phyloP scores from a whole-genome alignment of 257 asterid species.

The Solanum piurae region DNA sequence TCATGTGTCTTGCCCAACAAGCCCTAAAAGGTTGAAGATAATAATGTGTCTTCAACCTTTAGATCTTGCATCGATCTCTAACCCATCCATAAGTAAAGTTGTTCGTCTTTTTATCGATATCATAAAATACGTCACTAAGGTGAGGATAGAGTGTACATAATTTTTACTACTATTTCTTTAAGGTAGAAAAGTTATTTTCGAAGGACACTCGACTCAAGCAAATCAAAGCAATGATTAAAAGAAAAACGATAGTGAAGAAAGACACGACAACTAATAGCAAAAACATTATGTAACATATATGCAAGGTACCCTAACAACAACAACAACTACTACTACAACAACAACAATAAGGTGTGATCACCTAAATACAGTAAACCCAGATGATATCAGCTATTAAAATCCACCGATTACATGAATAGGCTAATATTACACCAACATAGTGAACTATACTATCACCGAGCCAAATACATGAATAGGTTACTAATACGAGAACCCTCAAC shows the following conservation, averaged over 20 bases:
- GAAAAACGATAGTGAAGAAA: accelerated
- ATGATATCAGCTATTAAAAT: too few species aligned
- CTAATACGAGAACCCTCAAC: too few species aligned
- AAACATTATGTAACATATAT: not conserved
- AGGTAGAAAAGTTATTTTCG: accelerated
- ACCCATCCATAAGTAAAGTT: not conserved
- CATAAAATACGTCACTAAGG: too few species aligned
- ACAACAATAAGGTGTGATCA: not conserved
- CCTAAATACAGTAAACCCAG: not conserved
- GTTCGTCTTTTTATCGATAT: not conserved
- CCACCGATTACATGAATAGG: not conserved
- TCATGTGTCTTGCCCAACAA: not conserved
- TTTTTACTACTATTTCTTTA: too few species aligned
- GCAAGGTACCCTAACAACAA: not conserved
- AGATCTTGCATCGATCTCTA: not conserved
- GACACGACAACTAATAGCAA: not conserved
- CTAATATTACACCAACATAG: not conserved
- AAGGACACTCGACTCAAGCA: accelerated
- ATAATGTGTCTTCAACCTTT: too few species aligned
- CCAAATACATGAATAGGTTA: too few species aligned
- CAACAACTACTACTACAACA: too few species aligned
- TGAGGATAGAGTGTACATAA: accelerated
- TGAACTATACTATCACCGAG: not conserved
- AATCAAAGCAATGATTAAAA: too few species aligned
- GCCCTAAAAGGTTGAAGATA: not conserved